Base-by-base conservation (phyloP, 805 yeast species). In the Helenozyma baotianmanensis region DNA sequence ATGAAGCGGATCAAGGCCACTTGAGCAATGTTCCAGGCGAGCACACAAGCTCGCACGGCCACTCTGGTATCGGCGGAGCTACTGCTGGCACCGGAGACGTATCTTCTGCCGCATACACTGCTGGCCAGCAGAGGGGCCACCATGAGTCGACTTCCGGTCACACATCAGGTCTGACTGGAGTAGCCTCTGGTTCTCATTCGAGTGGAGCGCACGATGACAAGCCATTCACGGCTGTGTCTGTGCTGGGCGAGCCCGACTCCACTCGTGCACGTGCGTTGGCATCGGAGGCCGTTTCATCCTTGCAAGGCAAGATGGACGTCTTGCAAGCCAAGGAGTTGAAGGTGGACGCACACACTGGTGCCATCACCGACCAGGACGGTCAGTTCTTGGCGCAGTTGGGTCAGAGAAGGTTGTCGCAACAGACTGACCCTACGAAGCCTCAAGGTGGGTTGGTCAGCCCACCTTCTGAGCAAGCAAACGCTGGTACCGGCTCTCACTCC, bases 271-370 rank as follows among this genome's bases (percentile, higher is more conserved):
- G 53, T 10, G 16, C 24, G 8, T 41, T 59, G 33, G 66, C 67
- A 21, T 35, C 43, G 16, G 40, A 39, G 16, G 60, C 60, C 4
- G 59, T 59, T 8, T 36, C 32, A 4, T 32, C 40, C 18, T 47
- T 61, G 26, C 47, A 51, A 29, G 41, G 45, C 11, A 43, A 48
- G 13, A 54, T 56, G 9, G 53, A 48, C 21, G 32, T 50, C 2
- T 38, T 57, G 22, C 33, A 38, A 10, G 50, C 48, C 16, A 45
- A 47, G 34, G 58, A 53, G 30, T 41, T 60, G 30, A 50, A 35
- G 30, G 55, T 61, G 14, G 58, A 62, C 37, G 60, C 60, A 11
- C 27, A 27, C 13, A 46, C 58, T 14, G 67, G 67, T 7, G 35
- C 43, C 11, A 53, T 60, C 12, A 42, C 51, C 16, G 58, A 60